Evolutionary conservation across 1,139 yeast species (phyloP).

Genomic region (Suhomyces panamericanus): DNA sequence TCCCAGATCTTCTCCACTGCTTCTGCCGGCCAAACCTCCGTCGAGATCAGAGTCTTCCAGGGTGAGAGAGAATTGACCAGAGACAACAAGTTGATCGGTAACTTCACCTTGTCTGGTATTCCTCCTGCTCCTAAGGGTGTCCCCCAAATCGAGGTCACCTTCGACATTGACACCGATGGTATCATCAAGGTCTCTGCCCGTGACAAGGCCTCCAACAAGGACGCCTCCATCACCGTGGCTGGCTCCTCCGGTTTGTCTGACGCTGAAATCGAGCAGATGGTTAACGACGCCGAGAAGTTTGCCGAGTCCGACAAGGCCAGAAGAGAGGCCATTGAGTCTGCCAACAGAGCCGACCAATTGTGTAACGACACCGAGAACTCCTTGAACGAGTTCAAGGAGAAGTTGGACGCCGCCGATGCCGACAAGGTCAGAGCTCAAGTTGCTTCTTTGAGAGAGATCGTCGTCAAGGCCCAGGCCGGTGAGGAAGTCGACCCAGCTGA

Average conservation of each 20-base stretch:
- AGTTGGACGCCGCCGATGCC: constrained; percentile 82
- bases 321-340: constrained; percentile 89
- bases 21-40: constrained; percentile 98
- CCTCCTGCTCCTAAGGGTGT: constrained; percentile 99
- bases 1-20: constrained; percentile 98
- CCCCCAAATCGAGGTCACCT: constrained; percentile 97
- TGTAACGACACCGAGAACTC: constrained; percentile 96
- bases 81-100: constrained; percentile 98
- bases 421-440: constrained; percentile 82
- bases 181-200: constrained; percentile 98
- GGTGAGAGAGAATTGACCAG: constrained; percentile 99
- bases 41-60: constrained; percentile 98
- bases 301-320: constrained; percentile 96
- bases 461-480: constrained; percentile 93
- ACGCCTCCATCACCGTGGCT: constrained; percentile 97
- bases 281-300: constrained; percentile 95
- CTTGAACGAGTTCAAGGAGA: constrained; percentile 90
- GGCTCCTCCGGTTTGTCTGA: constrained; percentile 98
- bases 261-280: constrained; percentile 97
- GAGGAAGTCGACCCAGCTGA: constrained; percentile 81
- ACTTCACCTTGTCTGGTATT: constrained; percentile 92
- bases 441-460: constrained; percentile 79
- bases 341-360: constrained; percentile 96
- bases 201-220: constrained; percentile 98
- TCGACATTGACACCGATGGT: constrained; percentile 98